These are phyloP conservation scores for Murraya paniculata DNA, from an alignment of 345 rosid species.

Conservation along the genomic window DNA sequence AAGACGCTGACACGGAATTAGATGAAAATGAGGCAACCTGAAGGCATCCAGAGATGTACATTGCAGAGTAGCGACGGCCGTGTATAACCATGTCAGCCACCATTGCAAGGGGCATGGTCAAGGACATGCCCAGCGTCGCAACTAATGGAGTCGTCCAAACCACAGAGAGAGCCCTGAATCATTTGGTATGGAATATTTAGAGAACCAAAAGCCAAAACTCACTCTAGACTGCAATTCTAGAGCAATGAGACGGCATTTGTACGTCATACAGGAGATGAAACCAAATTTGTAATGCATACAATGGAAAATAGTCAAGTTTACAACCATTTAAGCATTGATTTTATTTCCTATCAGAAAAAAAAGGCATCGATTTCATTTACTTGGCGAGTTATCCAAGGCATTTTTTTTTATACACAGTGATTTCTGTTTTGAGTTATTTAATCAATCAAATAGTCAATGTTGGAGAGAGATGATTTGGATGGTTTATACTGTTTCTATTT, in stretches of 20 bases:
- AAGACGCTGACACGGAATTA: no score
- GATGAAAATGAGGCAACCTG: slow-evolving; percentile 39
- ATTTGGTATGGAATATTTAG: background rate
- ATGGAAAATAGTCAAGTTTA: background rate
- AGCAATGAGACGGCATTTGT: background rate
- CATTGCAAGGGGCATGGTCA: slow-evolving; percentile 87
- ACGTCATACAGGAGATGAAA: background rate
- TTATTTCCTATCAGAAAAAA: background rate
- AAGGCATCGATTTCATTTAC: background rate
- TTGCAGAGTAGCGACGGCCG: slow-evolving; percentile 61
- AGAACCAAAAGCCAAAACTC: background rate
- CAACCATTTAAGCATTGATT: background rate
- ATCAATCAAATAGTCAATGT: background rate
- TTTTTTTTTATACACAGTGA: background rate
- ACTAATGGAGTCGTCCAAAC: slow-evolving; percentile 90
- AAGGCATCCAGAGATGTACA: slow-evolving; percentile 68
- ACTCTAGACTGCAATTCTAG: background rate
- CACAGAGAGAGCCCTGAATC: slow-evolving; percentile 74
- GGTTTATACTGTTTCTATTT: background rate
- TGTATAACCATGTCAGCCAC: slow-evolving; percentile 78
- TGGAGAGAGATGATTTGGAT: background rate
- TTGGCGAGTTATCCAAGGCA: background rate
- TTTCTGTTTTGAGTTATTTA: background rate
- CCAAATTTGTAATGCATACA: background rate
- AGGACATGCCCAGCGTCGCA: slow-evolving; percentile 75